phyloP scores from a whole-genome alignment of 768 basidiomycete genomes.

The Boletus rubescentipes region DNA sequence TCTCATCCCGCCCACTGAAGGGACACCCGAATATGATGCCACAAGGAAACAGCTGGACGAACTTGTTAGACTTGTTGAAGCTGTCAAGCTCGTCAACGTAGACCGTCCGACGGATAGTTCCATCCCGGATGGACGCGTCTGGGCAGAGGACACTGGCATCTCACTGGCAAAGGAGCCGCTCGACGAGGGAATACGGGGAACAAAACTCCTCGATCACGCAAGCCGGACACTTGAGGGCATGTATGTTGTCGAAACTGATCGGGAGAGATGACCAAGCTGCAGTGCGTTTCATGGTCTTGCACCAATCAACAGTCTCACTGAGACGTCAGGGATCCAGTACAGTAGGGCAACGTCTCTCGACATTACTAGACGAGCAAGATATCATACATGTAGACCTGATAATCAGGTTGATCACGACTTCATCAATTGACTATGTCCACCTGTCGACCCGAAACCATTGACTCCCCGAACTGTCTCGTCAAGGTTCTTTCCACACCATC shows the following conservation, averaged over 20 bases:
- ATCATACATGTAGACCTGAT: not conserved
- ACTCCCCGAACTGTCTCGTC: conserved; percentile 82
- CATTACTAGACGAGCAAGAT: not conserved
- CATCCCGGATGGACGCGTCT: conserved; percentile 43
- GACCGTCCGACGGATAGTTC: conserved; percentile 26
- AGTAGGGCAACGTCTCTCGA: not conserved
- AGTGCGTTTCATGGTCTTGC: conserved; percentile 4
- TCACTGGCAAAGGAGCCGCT: conserved; percentile 22
- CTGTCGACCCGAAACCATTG: conserved; percentile 94
- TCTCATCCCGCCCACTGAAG: conserved; percentile 60
- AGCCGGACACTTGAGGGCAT: conserved; percentile 46
- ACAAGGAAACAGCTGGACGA: conserved; percentile 65
- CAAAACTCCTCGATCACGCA: conserved; percentile 51
- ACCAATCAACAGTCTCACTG: not conserved
- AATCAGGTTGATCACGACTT: conserved; percentile 5
- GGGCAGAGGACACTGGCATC: conserved; percentile 40
- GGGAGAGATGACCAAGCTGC: conserved; percentile 19
- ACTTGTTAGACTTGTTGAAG: conserved; percentile 75
- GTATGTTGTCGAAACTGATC: conserved; percentile 59
- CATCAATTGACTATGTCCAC: conserved; percentile 64
- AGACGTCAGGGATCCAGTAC: too few species aligned
- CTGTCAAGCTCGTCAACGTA: conserved; percentile 63
- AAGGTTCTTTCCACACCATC: conserved; percentile 55
- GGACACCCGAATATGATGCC: conserved; percentile 48
- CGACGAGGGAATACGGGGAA: conserved; percentile 36